Base-by-base conservation (phyloP, 2,329 filamentous ascomycete genomes). In the Phyllosticta paracitricarpa region DNA sequence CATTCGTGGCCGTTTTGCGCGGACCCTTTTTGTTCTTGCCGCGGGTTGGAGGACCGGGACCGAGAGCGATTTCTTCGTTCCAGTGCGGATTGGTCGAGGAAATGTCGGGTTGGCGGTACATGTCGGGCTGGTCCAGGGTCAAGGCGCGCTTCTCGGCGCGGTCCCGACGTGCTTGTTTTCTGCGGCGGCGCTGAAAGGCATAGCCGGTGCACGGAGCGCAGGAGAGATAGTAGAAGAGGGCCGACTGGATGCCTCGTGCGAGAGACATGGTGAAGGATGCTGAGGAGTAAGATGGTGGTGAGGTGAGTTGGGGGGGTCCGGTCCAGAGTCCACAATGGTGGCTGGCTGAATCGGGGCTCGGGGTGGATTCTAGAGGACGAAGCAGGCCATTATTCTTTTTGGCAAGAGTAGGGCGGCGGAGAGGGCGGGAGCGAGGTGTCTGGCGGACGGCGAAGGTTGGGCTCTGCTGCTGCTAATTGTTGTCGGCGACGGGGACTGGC, bases 81-180 rank as follows among this genome's bases (percentile, higher is more conserved):
- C 92, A 97, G 75, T 89, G 90, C 12, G 88, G 87, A 69, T 97
- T 97, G 28, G 91, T 96, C 69, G 86, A 87, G 68, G 91, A 94
- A 0, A 91, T 89, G 54, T 85, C 84, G 1, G 88, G 91, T 68
- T 97, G 91, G 57, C 85, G 81, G 73, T 96, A 94, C 10, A 85
- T 74, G 51, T 83, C 84, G 0, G 89, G 89, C 71, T 91, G 84
- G 65, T 91, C 84, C 60, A 81, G 82, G 66, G 88, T 83, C 62
- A 86, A 74, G 63, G 79, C 83, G 54, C 82, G 81, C 71, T 88
- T 87, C 66, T 88, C 83, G 66, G 83, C 79, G 61, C 86, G 81
- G 64, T 88, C 85, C 68, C 82, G 82, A 70, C 84, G 85, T 57
- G 89, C 89, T 71, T 89, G 82, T 66, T 84, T 82, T 73, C 84